Conservation (phyloP, 1,139 yeast genomes). For the Barnettozyma hawaiiensis region DNA sequence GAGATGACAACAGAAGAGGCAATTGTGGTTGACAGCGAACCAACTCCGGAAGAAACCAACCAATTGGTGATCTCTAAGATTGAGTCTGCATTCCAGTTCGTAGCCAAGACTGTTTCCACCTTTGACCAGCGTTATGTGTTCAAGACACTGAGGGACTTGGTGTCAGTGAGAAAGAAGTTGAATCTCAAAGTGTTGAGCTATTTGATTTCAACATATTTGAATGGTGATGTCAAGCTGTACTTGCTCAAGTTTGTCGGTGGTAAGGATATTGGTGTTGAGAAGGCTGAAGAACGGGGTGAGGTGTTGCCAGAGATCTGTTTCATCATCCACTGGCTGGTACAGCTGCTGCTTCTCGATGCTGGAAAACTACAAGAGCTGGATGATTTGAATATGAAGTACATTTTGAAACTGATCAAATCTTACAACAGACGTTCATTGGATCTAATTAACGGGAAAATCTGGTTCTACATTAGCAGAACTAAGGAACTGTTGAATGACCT, state of each 20-base stretch:
- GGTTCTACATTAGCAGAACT: conserved; percentile 87
- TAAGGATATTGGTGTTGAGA: conserved; percentile 29
- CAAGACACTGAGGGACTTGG: conserved; percentile 79
- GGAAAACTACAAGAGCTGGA: conserved; percentile 46
- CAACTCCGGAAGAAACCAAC: conserved; percentile 25
- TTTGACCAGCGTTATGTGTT: conserved; percentile 85
- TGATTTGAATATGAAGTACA: conserved; percentile 41
- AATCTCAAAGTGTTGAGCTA: conserved; percentile 47
- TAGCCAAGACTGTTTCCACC: conserved; percentile 62
- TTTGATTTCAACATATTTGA: conserved; percentile 51
- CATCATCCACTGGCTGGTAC: conserved; percentile 72
- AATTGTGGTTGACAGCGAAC: conserved; percentile 22
- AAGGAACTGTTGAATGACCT: conserved; percentile 62
- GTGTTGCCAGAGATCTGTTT: conserved; percentile 76
- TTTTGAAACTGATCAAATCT: conserved; percentile 51
- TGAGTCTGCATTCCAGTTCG: conserved; percentile 29
- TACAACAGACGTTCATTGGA: conserved; percentile 84
- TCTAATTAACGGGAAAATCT: conserved; percentile 79
- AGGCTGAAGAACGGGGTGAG: conserved; percentile 25
- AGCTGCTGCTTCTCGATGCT: conserved; percentile 67
- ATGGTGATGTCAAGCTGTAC: conserved; percentile 39
- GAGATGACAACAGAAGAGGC: conserved; percentile 24
- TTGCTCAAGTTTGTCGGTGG: conserved; percentile 39
- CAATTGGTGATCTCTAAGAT: conserved; percentile 28
- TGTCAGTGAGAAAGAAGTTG: conserved; percentile 64